A percentile compares a stretch with the other conserved stretches of the same genome.
phyloP scores from a whole-genome alignment of 345 rosid species.

The Pseudoturritis turrita region DNA sequence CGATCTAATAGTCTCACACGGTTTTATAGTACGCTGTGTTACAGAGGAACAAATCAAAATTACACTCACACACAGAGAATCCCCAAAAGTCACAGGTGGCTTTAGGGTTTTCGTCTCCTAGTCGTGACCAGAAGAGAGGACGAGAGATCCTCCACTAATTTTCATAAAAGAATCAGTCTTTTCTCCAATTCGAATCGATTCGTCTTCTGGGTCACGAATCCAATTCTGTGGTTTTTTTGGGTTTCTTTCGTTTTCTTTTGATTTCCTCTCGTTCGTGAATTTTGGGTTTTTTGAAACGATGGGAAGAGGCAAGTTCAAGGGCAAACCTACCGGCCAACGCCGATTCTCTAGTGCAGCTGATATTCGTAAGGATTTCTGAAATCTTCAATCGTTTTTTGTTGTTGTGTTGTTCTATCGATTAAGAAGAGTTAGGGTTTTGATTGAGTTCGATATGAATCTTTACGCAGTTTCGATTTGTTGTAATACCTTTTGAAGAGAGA shows the following conservation, averaged over 20 bases:
- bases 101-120: constrained; percentile 30
- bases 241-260: neutral
- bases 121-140: constrained; percentile 20
- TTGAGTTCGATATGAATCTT: neutral
- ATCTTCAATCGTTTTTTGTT: neutral
- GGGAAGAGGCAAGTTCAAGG: constrained; percentile 80
- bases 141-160: constrained; percentile 31
- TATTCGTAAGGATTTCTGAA: constrained; percentile 34
- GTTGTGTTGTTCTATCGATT: neutral
- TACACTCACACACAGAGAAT: constrained; percentile 8
- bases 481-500: too few relatives aligned
- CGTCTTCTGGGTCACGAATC: neutral
- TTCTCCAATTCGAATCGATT: constrained; percentile 11
- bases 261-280: neutral
- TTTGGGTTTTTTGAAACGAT: constrained; percentile 22
- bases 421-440: neutral
- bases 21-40: neutral
- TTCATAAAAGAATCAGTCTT: neutral
- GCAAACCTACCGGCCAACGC: constrained; percentile 73
- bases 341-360: constrained; percentile 70
- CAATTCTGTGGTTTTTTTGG: neutral
- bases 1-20: neutral
- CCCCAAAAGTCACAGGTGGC: constrained; percentile 17
- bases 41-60: neutral
- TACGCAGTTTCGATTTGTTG: neutral